Evolutionary conservation across 495 filamentous ascomycete species (phyloP), one percentile per base, ranked within the genome.

Genomic region (Aspergillus olivimuriae): DNA sequence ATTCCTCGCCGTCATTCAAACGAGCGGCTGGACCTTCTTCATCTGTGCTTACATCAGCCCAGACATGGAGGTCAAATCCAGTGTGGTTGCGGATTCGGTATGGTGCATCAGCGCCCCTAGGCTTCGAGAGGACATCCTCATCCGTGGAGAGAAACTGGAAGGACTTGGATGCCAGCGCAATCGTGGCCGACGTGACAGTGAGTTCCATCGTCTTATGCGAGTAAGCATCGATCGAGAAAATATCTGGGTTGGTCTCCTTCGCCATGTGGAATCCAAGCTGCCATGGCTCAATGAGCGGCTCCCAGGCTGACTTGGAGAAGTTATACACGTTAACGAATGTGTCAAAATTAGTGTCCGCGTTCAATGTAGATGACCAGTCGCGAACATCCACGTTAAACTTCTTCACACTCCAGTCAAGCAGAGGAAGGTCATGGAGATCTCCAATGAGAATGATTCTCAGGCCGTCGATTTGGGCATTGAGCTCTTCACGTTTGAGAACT

Each of bases 281-380:
- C 92, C 92, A 98, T 23, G 94, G 92, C 61, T 98, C 92, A 19
- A 97, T 83, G 23, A 98, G 69, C 7, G 92, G 92, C 61, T 97
- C 92, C 92, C 92, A 98, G 7, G 89, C 86, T 1, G 94, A 97
- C 61, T 98, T 97, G 16, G 92, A 90, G 64, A 98, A 98, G 62
- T 97, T 98, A 72, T 94, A 97, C 39, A 97, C 82, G 59, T 97
- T 98, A 53, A 94, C 73, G 62, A 92, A 95, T 44, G 88, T 89
- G 51, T 97, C 88, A 41, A 97, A 82, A 24, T 72, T 87, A 1
- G 87, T 87, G 56, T 96, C 89, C 2, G 87, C 89, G 52, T 79
- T 88, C 65, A 97, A 73, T 9, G 82, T 83, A 14, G 82, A 83
- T 4, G 90, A 88, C 92, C 92, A 98, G 63, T 98, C 87, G 46